Percentiles rank a stretch among this genome's conserved stretches.
These are phyloP conservation scores for Colletotrichum lindemuthianum DNA, from an alignment of 2,329 filamentous ascomycete species.

Conservation along the genomic window DNA sequence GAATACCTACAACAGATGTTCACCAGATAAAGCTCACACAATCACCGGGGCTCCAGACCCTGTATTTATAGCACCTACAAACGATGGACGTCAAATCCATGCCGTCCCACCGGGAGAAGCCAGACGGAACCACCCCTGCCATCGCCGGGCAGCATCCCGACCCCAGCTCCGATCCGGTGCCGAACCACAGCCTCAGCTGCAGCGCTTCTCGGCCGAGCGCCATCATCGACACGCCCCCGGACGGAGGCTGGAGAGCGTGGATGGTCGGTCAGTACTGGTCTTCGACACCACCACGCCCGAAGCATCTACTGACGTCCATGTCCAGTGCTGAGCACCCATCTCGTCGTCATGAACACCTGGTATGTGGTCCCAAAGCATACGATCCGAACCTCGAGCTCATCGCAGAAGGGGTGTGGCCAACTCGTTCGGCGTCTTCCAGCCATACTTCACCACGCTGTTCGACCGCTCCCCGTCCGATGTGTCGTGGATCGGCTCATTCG, in stretches of 20 bases:
- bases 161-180: not conserved
- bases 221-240: constrained; percentile 59
- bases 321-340: constrained; percentile 51
- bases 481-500: constrained; percentile 65
- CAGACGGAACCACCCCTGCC: not conserved
- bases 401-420: constrained; percentile 59
- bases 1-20: no score
- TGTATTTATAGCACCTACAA: no score
- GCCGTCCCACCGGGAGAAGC: no score
- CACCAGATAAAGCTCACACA: no score
- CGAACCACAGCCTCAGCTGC: constrained; percentile 44
- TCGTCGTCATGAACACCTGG: constrained; percentile 63
- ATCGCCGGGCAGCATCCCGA: not conserved
- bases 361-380: constrained; percentile 30
- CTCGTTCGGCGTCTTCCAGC: constrained; percentile 65
- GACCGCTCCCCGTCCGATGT: constrained; percentile 54
- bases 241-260: constrained; percentile 61
- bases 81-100: no score
- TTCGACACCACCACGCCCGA: not conserved
- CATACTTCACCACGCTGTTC: constrained; percentile 58
- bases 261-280: constrained; percentile 47
- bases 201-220: constrained; percentile 52
- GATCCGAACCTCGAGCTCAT: not conserved
- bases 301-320: not conserved
- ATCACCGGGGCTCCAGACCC: no score